Percentiles rank a stretch among this genome's conserved stretches.
phyloP scores from a whole-genome alignment of 495 filamentous ascomycete species.

The Trichoderma virens region DNA sequence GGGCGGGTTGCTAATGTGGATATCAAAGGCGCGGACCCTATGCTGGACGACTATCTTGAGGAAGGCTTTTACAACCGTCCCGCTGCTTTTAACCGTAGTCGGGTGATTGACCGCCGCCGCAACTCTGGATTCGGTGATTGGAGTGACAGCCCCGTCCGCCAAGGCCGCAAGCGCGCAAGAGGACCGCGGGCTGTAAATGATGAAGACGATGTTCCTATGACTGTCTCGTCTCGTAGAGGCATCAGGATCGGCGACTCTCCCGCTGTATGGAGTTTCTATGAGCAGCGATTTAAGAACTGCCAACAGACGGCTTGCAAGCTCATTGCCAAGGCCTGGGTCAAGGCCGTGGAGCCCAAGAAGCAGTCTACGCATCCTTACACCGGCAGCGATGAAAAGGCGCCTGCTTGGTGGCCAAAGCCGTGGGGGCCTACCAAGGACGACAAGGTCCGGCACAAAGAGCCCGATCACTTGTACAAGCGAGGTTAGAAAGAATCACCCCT shows the following conservation, averaged over 20 bases:
- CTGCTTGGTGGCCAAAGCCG: conserved; percentile 75
- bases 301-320: conserved; percentile 69
- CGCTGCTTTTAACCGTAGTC: background rate
- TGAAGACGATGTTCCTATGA: conserved; percentile 22
- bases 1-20: background rate
- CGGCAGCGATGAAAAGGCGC: conserved; percentile 54
- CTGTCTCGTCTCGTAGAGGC: conserved; percentile 20
- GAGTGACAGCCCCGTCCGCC: conserved; percentile 12
- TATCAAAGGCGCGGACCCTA: background rate
- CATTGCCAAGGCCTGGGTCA: conserved; percentile 75
- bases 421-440: conserved; percentile 30
- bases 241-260: conserved; percentile 51
- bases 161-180: conserved; percentile 29
- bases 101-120: background rate
- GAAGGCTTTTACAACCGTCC: background rate
- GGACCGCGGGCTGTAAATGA: conserved; percentile 19
- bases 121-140: conserved; percentile 19
- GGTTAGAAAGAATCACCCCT: conserved; percentile 39
- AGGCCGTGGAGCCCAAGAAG: conserved; percentile 77
- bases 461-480: conserved; percentile 72
- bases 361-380: conserved; percentile 80
- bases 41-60: background rate
- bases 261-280: conserved; percentile 55
- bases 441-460: conserved; percentile 63
- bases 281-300: conserved; percentile 53